Base-by-base conservation (phyloP, 2,329 filamentous ascomycete genomes). In the Dendryphion nanum region DNA sequence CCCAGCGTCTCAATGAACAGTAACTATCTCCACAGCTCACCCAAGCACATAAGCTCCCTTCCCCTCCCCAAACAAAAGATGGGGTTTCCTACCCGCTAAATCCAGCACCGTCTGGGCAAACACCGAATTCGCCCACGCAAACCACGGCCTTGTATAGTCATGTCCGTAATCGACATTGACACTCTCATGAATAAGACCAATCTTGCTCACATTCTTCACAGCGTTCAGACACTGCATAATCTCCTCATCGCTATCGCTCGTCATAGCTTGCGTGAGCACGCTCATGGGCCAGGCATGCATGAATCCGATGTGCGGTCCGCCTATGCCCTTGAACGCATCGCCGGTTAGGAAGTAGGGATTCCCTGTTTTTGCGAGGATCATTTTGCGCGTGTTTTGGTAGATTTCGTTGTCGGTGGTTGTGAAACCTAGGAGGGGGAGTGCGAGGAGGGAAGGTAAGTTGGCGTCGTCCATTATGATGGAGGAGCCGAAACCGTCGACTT, bases 251-350 rank as follows among this genome's bases (percentile, higher is more conserved):
- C 90, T 76, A 35, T 91, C 78, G 5, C 83, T 85, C 0, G 93
- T 98, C 77, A 93, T 89, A 3, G 88, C 89, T 66, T 96, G 90
- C 15, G 96, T 79, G 6, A 98, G 75, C 45, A 96, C 71, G 61
- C 87, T 93, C 89, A 98, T 97, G 0, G 93, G 93, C 93, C 93
- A 98, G 6, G 91, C 93, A 50, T 95, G 87, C 53, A 79, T 73
- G n/a, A 95, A 70, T 0, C 93, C 93, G 50, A 96, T 85, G 49
- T 84, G 81, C 20, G 81, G 81, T 2, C 89, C 93, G 53, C 93
- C 93, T 51, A 98, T 95, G 5, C 93, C 93, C 33, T 80, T 78
- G 57, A 98, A 95, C 1, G 79, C 81, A 13, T 69, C 70, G 2
- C 93, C 93, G 18, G 75, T 75, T 5, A 98, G 74, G 61, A 83